phyloP scores from a whole-genome alignment of 768 basidiomycete species.

The Multifurca ochricompacta region DNA sequence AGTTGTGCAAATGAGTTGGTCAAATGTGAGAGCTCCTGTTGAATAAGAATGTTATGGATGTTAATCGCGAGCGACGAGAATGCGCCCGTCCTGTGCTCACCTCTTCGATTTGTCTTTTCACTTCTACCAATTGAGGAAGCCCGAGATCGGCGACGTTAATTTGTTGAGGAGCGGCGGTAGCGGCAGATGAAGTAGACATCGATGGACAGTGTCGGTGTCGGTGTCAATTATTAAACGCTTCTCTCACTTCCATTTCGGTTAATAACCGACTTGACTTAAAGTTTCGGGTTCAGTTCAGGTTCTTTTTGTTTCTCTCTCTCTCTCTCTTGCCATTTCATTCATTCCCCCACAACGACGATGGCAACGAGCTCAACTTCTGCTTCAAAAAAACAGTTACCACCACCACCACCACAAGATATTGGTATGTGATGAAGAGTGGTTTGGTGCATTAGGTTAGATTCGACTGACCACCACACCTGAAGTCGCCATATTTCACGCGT shows the following conservation, averaged over 20 bases:
- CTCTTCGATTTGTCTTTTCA: slow-evolving; percentile 88
- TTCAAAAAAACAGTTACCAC: too few species aligned
- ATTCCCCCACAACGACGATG: not conserved
- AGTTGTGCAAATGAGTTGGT: slow-evolving; percentile 89
- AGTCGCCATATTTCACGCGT: slow-evolving; percentile 82
- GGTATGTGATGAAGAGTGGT: slow-evolving; percentile 27
- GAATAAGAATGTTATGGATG: slow-evolving; percentile 5
- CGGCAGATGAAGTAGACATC: slow-evolving; percentile 3
- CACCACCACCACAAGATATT: slow-evolving; percentile 14
- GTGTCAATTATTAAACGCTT: too few species aligned
- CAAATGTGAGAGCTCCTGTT: slow-evolving; percentile 84
- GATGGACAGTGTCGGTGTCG: not conserved
- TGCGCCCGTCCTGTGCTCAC: too few species aligned
- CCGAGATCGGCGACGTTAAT: slow-evolving; percentile 80
- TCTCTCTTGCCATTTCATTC: too few species aligned
- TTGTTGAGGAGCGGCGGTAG: slow-evolving; percentile 45
- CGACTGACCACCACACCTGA: not conserved
- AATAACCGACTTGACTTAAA: too few species aligned
- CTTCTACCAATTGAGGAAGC: slow-evolving; percentile 78
- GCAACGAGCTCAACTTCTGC: not conserved
- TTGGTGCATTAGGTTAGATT: not conserved
- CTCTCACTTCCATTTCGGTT: too few species aligned
- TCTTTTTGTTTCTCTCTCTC: not conserved
- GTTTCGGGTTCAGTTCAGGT: too few species aligned
- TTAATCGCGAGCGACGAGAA: not conserved